Percentiles rank a stretch among this genome's conserved stretches.
phyloP scores from a whole-genome alignment of 495 filamentous ascomycete genomes.

The Terfezia boudieri region DNA sequence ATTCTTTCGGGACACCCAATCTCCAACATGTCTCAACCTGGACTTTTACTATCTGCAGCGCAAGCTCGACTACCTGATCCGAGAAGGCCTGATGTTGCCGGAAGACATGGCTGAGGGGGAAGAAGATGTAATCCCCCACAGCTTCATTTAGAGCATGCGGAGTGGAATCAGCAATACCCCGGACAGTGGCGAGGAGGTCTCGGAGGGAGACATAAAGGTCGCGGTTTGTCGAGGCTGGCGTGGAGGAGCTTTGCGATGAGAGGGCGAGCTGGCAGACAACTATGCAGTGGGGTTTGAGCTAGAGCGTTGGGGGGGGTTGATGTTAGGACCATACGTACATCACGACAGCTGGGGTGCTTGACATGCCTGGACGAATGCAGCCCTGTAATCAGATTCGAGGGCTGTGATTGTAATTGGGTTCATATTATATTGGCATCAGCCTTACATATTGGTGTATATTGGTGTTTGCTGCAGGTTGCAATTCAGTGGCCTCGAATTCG shows the following conservation, averaged over 20 bases:
- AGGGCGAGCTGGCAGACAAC: slow-evolving; percentile 26
- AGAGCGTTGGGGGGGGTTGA: background rate
- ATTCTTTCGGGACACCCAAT: slow-evolving; percentile 34
- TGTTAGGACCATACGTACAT: background rate
- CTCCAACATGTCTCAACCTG: slow-evolving; percentile 64
- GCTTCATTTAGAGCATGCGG: slow-evolving; percentile 45
- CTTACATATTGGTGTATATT: too few relatives aligned
- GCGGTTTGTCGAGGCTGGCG: slow-evolving; percentile 20
- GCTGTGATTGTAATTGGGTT: too few relatives aligned
- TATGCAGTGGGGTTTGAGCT: background rate
- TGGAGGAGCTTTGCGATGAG: slow-evolving; percentile 31
- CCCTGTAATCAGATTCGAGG: background rate
- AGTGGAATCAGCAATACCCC: slow-evolving; percentile 23
- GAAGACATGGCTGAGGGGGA: slow-evolving; percentile 74
- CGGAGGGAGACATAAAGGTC: slow-evolving; percentile 34
- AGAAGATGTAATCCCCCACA: slow-evolving; percentile 85
- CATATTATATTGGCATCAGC: too few relatives aligned
- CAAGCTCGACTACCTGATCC: slow-evolving; percentile 47
- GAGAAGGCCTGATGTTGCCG: slow-evolving; percentile 49
- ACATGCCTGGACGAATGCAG: background rate
- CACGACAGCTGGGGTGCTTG: background rate
- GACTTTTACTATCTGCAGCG: slow-evolving; percentile 46
- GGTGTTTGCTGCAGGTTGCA: too few relatives aligned
- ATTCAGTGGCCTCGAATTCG: too few relatives aligned
- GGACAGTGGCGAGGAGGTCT: slow-evolving; percentile 29